Conservation (phyloP, 2,329 filamentous ascomycete species). For the Claviceps spartinae region DNA sequence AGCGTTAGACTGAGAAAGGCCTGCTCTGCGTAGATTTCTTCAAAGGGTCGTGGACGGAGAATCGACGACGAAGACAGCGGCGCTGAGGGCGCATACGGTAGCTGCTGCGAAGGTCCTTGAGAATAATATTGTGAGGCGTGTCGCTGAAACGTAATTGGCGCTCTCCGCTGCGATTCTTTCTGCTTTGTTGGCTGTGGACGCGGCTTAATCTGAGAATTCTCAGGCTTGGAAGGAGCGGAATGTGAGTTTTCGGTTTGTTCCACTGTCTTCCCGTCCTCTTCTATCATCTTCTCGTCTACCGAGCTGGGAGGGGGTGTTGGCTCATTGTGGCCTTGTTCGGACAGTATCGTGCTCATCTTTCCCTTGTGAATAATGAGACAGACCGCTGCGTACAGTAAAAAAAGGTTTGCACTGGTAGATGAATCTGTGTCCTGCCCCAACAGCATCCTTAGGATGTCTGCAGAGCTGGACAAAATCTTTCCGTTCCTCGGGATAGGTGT, state of each 20-base stretch:
- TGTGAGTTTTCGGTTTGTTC: not conserved
- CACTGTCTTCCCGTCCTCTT: not conserved
- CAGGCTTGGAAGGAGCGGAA: not conserved
- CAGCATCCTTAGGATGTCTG: not conserved
- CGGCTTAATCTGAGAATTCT: not conserved
- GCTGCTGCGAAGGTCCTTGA: not conserved
- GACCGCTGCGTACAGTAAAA: not conserved
- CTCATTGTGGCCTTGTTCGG: conserved; percentile 3
- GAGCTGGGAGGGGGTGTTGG: conserved; percentile 1
- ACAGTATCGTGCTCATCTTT: not conserved
- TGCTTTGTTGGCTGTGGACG: not conserved
- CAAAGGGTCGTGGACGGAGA: conserved; percentile 25
- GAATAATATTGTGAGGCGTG: not conserved
- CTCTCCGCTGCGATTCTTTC: not conserved
- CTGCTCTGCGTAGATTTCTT: conserved; percentile 31
- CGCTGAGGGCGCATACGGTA: not conserved
- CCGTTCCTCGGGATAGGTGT: no score
- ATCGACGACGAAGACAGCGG: conserved; percentile 7
- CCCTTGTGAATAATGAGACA: not conserved
- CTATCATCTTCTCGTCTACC: not conserved
- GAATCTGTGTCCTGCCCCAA: not conserved
- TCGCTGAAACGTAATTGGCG: not conserved
- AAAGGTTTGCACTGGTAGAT: not conserved
- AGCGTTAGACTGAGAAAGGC: conserved; percentile 31
- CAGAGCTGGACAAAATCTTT: no score